Evolutionary conservation across 352 stramenopile genomes (phyloP).

Genomic region (Phytophthora syringae): DNA sequence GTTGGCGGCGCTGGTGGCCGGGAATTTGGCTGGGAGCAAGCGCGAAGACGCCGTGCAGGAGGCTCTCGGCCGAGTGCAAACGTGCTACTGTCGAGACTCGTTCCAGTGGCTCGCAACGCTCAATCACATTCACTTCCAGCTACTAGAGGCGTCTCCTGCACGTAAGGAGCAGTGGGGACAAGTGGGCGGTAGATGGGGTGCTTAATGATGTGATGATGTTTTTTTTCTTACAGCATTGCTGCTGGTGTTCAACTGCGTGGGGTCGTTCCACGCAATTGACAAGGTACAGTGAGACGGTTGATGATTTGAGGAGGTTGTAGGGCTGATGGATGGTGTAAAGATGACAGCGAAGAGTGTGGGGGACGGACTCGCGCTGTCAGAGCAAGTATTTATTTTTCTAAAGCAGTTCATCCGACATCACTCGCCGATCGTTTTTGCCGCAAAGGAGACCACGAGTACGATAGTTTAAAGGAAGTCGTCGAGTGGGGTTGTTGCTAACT

Average conservation of each 20-base stretch:
- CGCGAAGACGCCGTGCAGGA: constrained; percentile 25
- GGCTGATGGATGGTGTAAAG: constrained; percentile 15
- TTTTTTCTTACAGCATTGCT: constrained; percentile 45
- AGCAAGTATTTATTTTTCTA: constrained; percentile 70
- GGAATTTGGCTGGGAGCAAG: constrained; percentile 15
- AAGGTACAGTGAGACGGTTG: constrained; percentile 39
- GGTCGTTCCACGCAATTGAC: constrained; percentile 73
- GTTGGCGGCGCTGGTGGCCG: constrained; percentile 12
- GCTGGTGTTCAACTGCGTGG: constrained; percentile 66
- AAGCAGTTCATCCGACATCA: constrained; percentile 77
- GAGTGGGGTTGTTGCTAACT: neutral
- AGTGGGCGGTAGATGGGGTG: constrained; percentile 1
- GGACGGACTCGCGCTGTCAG: constrained; percentile 53
- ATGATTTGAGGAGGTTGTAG: neutral
- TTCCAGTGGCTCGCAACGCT: constrained; percentile 80
- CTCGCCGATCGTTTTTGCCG: constrained; percentile 70
- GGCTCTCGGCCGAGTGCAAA: constrained; percentile 43
- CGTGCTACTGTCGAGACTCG: constrained; percentile 65
- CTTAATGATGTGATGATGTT: neutral
- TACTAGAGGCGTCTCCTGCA: constrained; percentile 50
- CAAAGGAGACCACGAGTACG: constrained; percentile 54
- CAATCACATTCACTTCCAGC: constrained; percentile 73
- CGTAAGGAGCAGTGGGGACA: constrained; percentile 38
- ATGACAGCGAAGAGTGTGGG: constrained; percentile 66
- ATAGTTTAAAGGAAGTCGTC: neutral